phyloP scores from a whole-genome alignment of 805 yeast genomes.

The Candida andamanensis region DNA sequence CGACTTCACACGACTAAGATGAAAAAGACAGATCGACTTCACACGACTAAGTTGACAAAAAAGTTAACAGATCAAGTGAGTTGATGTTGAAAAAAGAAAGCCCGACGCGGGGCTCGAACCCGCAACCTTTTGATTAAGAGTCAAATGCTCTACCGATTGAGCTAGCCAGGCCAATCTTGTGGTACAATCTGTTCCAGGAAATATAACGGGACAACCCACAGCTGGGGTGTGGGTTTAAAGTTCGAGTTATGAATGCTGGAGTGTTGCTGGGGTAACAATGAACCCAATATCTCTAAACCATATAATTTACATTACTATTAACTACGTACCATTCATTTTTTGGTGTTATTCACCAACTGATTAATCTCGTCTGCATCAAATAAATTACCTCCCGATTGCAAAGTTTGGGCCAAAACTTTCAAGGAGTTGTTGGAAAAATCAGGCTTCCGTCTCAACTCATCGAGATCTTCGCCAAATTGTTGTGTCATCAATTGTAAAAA shows the following conservation, averaged over 20 bases:
- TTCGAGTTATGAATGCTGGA: too few species aligned
- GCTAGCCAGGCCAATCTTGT: conserved; percentile 13
- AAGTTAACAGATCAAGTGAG: too few species aligned
- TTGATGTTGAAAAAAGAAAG: too few species aligned
- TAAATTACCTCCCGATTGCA: conserved; percentile 55
- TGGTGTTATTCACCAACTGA: conserved; percentile 1
- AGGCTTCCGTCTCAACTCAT: conserved; percentile 53
- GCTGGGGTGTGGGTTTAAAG: too few species aligned
- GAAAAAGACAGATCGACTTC: too few species aligned
- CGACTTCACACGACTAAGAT: too few species aligned
- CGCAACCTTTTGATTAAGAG: conserved; percentile 12
- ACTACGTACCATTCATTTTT: conserved; percentile 1
- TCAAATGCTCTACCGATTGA: conserved; percentile 12
- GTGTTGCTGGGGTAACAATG: too few species aligned
- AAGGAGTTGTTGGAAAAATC: conserved; percentile 58
- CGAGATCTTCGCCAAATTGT: conserved; percentile 58
- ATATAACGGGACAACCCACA: too few species aligned
- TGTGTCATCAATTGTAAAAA: conserved; percentile 53
- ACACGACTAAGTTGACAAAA: conserved; percentile 1
- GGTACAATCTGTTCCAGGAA: too few species aligned
- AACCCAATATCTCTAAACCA: background rate
- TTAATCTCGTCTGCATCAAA: conserved; percentile 44
- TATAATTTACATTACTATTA: background rate
- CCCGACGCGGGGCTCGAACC: conserved; percentile 15
- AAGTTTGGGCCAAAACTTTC: conserved; percentile 49